Base-by-base conservation (phyloP, 768 basidiomycete genomes). In the Amanita exitialis region DNA sequence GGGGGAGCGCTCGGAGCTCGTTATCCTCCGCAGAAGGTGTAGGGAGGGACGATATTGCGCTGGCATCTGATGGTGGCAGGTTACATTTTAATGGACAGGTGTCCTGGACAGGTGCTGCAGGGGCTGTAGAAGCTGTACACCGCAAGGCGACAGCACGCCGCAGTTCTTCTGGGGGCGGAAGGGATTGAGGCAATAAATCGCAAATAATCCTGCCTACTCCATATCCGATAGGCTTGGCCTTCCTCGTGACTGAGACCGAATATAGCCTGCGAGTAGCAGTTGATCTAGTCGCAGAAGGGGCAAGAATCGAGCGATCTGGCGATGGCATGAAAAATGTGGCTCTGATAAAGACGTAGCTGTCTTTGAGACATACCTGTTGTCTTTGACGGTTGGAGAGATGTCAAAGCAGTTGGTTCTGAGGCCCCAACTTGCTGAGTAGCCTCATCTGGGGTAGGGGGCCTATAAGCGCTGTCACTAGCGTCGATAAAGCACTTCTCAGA, bases 111-210 rank as follows among this genome's bases (percentile, higher is more conserved):
- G 44, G 34, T 37, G 36, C 23, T 37, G 42, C 9, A 25, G 44
- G 27, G n/a, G 32, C 25, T 47, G 38, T 25, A 23, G 44, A 47
- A 13, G 20, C 37, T 28, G 10, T 44, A 18, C 16, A 27, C 37
- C n/a, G 20, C 16, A 36, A 34, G 23, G 44, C 13, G 44, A 41
- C 37, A 18, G 44, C 45, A n/a, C 28, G 42, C 32, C 42, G 42
- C 42, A 51, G 32, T 32, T 30, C 32, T 36, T 44, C 49, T 39
- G 51, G 43, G 34, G 44, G 44, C 18, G 30, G 47, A 37, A 44
- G 34, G 23, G 30, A 52, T 23, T 49, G 42, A 34, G 42, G 78
- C 4, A 84, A 64, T 66, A 85, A 78, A 55, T 83, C 79, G 59
- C 73, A 69, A 39, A 85, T 82, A 53, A 80, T 59, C 46, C 49